These are phyloP conservation scores for Trichoderma hamatum DNA, from an alignment of 2,329 filamentous ascomycete species.

Conservation along the genomic window DNA sequence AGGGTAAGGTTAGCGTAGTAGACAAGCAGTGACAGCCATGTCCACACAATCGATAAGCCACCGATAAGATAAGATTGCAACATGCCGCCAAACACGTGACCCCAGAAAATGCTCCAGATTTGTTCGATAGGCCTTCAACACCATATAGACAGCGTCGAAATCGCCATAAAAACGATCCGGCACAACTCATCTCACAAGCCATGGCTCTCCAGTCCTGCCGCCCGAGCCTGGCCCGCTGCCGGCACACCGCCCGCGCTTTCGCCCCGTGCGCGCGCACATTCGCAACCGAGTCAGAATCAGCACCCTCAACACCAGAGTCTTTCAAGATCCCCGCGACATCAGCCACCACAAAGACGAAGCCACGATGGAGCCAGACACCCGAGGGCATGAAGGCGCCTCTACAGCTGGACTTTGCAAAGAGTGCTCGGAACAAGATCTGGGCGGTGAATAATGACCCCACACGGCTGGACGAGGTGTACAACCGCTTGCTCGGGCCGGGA, in stretches of 20 bases:
- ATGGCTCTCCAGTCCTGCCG: conserved; percentile 44
- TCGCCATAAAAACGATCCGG: neutral
- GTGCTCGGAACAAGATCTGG: conserved; percentile 59
- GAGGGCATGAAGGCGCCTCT: conserved; percentile 70
- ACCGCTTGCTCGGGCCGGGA: conserved; percentile 70
- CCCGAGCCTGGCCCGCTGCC: conserved; percentile 35
- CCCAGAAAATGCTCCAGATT: conserved; percentile 26
- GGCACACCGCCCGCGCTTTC: conserved; percentile 33
- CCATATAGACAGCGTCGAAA: conserved; percentile 8
- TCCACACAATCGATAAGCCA: neutral
- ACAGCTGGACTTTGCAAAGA: conserved; percentile 61
- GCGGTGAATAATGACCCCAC: conserved; percentile 74
- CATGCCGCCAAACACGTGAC: conserved; percentile 26
- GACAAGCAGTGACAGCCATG: neutral
- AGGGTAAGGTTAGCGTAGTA: neutral
- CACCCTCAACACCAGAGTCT: conserved; percentile 33
- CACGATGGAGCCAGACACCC: conserved; percentile 74
- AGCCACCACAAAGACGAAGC: conserved; percentile 37
- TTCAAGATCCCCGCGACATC: conserved; percentile 32
- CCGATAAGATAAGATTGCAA: conserved; percentile 24
- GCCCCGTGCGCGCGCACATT: conserved; percentile 37
- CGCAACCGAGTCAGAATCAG: conserved; percentile 35
- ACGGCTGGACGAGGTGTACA: conserved; percentile 77
- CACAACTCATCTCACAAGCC: conserved; percentile 28
- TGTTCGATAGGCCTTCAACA: conserved; percentile 18